These are phyloP conservation scores for Moniliella sp. DNA, from an alignment of 1,284 basidiomycete species.

Conservation along the genomic window DNA sequence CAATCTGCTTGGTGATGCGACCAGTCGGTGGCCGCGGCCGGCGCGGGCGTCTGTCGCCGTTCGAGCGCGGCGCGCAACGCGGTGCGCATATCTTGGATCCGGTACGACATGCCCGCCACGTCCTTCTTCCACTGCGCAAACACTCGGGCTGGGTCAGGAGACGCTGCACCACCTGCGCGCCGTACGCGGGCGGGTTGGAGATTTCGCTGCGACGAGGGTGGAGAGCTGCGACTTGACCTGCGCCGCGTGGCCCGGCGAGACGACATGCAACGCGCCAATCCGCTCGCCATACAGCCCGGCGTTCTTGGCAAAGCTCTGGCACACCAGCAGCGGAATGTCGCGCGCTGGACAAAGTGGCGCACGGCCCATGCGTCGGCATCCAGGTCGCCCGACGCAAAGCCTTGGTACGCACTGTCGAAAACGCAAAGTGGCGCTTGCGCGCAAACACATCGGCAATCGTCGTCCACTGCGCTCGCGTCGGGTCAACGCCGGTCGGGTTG, in stretches of 20 bases:
- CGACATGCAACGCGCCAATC: conserved; percentile 23
- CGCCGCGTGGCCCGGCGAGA: conserved; percentile 25
- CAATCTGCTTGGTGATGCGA: conserved; percentile 35
- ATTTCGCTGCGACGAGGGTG: conserved; percentile 88
- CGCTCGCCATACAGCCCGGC: conserved; percentile 35
- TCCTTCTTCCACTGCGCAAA: conserved; percentile 36
- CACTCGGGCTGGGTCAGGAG: conserved; percentile 35
- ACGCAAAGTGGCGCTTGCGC: conserved; percentile 68
- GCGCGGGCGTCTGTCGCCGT: conserved; percentile 40
- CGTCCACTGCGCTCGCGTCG: conserved; percentile 32
- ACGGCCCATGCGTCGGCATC: conserved; percentile 31
- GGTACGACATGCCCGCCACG: conserved; percentile 34
- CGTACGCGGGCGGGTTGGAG: conserved; percentile 85
- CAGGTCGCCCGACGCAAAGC: conserved; percentile 29
- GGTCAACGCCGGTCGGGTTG: conserved; percentile 37
- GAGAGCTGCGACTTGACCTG: conserved; percentile 40
- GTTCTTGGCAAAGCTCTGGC: conserved; percentile 32
- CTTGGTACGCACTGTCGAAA: conserved; percentile 76
- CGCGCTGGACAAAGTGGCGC: conserved; percentile 35
- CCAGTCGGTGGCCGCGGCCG: conserved; percentile 38
- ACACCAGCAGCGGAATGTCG: conserved; percentile 35
- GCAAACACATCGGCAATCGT: conserved; percentile 27
- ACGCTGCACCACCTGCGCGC: conserved; percentile 36
- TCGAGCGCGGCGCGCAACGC: conserved; percentile 35
- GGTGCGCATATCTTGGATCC: conserved; percentile 33